Evolutionary conservation across 108 stramenopile genomes (phyloP).

Genomic region (Conticribra guillardii): DNA sequence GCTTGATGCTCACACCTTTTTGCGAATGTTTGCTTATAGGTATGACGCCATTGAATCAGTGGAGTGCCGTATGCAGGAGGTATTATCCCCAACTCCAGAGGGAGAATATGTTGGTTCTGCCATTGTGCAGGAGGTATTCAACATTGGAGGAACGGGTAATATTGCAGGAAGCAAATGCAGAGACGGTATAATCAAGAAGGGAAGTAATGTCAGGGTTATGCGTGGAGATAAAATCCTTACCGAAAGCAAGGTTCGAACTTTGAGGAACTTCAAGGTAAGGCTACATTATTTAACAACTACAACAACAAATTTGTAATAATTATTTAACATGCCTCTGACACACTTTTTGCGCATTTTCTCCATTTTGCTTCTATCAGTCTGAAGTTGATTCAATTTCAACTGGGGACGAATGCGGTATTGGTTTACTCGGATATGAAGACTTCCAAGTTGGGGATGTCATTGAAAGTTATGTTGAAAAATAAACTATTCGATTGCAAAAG

Average conservation of each 20-base stretch:
- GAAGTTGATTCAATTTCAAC: constrained; percentile 87
- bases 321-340: no score
- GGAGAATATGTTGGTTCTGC: constrained; percentile 94
- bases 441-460: constrained; percentile 93
- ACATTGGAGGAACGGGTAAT: constrained; percentile 93
- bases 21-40: constrained; percentile 29
- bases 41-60: constrained; percentile 96
- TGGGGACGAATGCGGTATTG: constrained; percentile 97
- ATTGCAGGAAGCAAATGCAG: constrained; percentile 94
- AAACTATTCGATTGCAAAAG: no score
- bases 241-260: constrained; percentile 83
- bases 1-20: no score
- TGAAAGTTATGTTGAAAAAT: constrained; percentile 91
- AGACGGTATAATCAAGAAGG: constrained; percentile 88
- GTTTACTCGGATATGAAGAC: constrained; percentile 87
- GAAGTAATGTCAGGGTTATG: constrained; percentile 92
- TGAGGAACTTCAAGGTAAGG: constrained; percentile 91
- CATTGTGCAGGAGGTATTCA: constrained; percentile 92
- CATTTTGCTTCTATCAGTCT: constrained; percentile 53
- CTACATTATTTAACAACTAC: no score
- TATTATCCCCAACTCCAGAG: constrained; percentile 91
- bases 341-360: constrained; percentile 17
- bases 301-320: no score
- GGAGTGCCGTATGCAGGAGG: constrained; percentile 89
- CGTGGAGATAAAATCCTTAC: constrained; percentile 91